Conservation (phyloP, 345 rosid species). For the Populus simonii region DNA sequence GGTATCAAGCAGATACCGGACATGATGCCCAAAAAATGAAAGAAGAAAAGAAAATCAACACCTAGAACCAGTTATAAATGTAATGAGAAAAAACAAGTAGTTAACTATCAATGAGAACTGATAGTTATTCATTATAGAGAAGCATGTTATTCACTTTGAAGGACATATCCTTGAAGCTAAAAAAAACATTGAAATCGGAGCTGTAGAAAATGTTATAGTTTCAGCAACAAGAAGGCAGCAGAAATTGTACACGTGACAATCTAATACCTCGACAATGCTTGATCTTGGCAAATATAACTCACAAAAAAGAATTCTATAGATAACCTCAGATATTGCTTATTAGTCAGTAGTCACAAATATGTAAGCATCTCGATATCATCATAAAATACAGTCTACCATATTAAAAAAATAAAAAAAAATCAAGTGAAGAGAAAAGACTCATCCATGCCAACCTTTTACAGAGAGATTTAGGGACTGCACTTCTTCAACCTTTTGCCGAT, state of each 20-base stretch:
- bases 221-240: background rate
- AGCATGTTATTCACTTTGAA: background rate
- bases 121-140: background rate
- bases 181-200: background rate
- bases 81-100: background rate
- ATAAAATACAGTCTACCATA: background rate
- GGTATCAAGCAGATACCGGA: background rate
- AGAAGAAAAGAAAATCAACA: background rate
- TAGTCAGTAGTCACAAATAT: background rate
- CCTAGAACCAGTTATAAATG: constrained; percentile 2
- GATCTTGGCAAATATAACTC: background rate
- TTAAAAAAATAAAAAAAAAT: background rate
- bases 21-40: background rate
- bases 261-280: background rate
- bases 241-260: background rate
- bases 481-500: constrained; percentile 50
- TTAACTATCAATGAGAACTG: background rate
- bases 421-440: background rate
- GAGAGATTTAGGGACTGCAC: constrained; percentile 48
- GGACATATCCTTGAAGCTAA: background rate
- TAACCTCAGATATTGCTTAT: background rate
- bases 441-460: constrained; percentile 42
- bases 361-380: background rate
- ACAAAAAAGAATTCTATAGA: too few species aligned
- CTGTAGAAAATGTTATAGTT: background rate